Base-by-base conservation (phyloP, 2,329 filamentous ascomycete species). In the Pleomassaria siparia region DNA sequence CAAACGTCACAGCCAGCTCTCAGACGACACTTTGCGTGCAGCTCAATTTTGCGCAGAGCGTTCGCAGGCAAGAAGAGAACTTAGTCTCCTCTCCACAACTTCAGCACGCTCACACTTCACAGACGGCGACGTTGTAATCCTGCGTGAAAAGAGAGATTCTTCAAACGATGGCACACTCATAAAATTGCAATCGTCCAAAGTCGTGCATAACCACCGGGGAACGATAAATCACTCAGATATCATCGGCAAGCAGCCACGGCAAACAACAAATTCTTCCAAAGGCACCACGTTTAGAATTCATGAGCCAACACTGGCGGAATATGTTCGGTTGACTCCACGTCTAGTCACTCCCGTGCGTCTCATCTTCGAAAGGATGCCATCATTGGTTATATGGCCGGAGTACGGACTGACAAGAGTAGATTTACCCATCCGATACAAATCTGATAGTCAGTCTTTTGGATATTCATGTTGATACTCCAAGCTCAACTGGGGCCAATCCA, bases 381-480 rank as follows among this genome's bases (percentile, higher is more conserved):
- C 35, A 24, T 20, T 21, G 22, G 24, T 13, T 21, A 8, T 9
- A 24, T 36, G 16, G 32, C 11, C 6, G 43, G 26, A 10, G 18
- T 24, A 16, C 16, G 21, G 32, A 39, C 53, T 54, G 40, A 51
- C 61, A 53, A 1, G n/a, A 15, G 12, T 71, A 85, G 82, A 81
- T 88, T 33, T 94, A 94, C 63, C 84, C 87, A 13, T 80, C 83
- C 48, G 89, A 92, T 70, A 86, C 88, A 15, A 85, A 81, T 55
- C 73, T 88, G 25, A 91, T 94, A 43, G 85, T 90, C 29, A 87
- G 83, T 1, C 76, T 91, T 20, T 79, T 95, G 18, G 88, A 94
- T 65, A 76, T 94, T 36, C 85, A 92, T 64, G 80, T 83, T 24
- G 72, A 59, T 58, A 60, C 58, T 2, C 57, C 59, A 12, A 72